These are phyloP conservation scores for Breviolum minutum DNA, from an alignment of 73 alveolate genomes.

Conservation along the genomic window DNA sequence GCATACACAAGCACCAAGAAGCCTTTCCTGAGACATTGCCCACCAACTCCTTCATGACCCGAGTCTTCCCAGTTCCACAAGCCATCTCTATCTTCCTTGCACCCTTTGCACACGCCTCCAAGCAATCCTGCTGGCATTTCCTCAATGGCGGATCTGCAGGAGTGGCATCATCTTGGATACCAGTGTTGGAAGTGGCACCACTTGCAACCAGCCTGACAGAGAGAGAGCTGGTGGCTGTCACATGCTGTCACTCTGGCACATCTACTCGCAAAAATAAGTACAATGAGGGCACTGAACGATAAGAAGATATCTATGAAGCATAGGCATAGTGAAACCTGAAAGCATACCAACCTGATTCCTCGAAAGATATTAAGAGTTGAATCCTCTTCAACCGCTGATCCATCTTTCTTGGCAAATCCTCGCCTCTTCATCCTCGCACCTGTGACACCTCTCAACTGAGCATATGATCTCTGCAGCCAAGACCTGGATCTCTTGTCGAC, in stretches of 20 bases:
- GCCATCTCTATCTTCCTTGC: conserved; percentile 54
- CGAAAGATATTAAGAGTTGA: too few species aligned
- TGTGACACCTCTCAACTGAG: not conserved
- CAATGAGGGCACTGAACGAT: too few species aligned
- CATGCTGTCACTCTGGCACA: not conserved
- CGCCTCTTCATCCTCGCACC: not conserved
- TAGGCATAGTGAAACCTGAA: too few species aligned
- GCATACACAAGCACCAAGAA: not conserved
- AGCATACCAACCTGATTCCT: too few species aligned
- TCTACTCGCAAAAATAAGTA: too few species aligned
- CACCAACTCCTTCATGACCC: conserved; percentile 20
- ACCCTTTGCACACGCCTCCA: conserved; percentile 58
- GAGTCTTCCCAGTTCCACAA: conserved; percentile 50
- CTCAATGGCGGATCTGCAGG: not conserved
- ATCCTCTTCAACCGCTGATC: too few species aligned
- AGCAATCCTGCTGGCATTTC: not conserved
- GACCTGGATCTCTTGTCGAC: too few species aligned
- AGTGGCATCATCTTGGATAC: not conserved
- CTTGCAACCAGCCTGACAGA: not conserved
- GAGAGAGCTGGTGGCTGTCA: too few species aligned
- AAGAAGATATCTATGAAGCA: too few species aligned
- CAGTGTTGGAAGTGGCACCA: not conserved
- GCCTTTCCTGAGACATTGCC: not conserved
- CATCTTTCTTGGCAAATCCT: not conserved
- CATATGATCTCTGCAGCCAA: too few species aligned